A percentile compares a stretch with the other conserved stretches of the same genome.
Evolutionary conservation across 2,329 filamentous ascomycete genomes (phyloP).

Genomic region (Penicillium hesseltinei): DNA sequence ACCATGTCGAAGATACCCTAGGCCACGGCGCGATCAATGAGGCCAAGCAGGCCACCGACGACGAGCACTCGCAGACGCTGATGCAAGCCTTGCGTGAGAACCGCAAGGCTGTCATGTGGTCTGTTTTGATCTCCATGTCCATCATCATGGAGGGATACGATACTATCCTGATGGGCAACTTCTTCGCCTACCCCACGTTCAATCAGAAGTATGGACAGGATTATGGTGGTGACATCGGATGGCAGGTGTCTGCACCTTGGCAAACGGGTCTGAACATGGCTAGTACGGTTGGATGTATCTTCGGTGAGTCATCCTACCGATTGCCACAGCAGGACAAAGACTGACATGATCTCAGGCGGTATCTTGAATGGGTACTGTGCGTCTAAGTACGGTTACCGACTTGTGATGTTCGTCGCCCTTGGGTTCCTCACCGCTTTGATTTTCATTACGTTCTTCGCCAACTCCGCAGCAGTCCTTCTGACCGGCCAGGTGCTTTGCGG

Average conservation of each 20-base stretch:
- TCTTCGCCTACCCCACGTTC: slow-evolving; percentile 50
- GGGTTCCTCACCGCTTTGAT: slow-evolving; percentile 45
- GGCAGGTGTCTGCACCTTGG: slow-evolving; percentile 56
- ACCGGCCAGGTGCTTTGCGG: slow-evolving; percentile 50
- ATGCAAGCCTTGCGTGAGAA: slow-evolving; percentile 21
- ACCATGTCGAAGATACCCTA: slow-evolving; percentile 29
- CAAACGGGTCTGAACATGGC: slow-evolving; percentile 57
- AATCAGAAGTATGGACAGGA: slow-evolving; percentile 37
- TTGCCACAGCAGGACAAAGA: background rate
- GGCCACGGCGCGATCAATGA: slow-evolving; percentile 24
- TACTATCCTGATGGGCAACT: slow-evolving; percentile 49
- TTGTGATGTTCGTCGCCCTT: slow-evolving; percentile 46
- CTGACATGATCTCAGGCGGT: slow-evolving; percentile 22
- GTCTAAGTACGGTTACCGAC: slow-evolving; percentile 43
- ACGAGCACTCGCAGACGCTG: slow-evolving; percentile 21
- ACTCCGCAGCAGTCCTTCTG: slow-evolving; percentile 44
- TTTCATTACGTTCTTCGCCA: slow-evolving; percentile 53
- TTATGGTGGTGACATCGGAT: slow-evolving; percentile 13
- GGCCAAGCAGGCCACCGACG: slow-evolving; percentile 22
- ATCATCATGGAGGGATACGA: slow-evolving; percentile 57
- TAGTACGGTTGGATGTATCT: slow-evolving; percentile 24
- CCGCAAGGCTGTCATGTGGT: slow-evolving; percentile 34
- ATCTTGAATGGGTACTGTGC: slow-evolving; percentile 31
- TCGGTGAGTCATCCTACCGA: slow-evolving; percentile 13
- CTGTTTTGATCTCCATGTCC: slow-evolving; percentile 44